Evolutionary conservation across 352 stramenopile genomes (phyloP), one percentile per base, ranked within the genome.

Genomic region (Pseudoperonospora humuli): DNA sequence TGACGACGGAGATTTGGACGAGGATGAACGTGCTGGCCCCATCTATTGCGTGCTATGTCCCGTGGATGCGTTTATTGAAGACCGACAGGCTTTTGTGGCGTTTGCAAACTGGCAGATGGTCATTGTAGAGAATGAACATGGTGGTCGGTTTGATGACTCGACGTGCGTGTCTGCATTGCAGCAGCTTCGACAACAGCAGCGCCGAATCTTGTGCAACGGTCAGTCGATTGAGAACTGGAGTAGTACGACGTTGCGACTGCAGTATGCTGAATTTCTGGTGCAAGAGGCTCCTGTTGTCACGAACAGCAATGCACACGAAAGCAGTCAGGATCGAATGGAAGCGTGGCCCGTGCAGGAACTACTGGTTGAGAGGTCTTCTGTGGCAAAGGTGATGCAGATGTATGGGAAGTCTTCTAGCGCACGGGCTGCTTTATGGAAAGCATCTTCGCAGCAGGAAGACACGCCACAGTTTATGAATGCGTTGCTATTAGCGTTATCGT

Each of bases 41-140:
- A 33, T 93, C 25, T 87, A 82, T 20, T 79, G 68, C 24, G 74
- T 81, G 17, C 41, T 93, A 7, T 87, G 74, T 37, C 58, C 78
- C 3, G 56, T 86, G 2, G 47, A 54, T 15, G 54, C 61, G 10
- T 91, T 89, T 19, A 34, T 63, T 9, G 44, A 78, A 50, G 76
- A 91, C 19, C 41, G 34, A 9, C 56, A 67, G 7, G 65, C 58
- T 21, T 88, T 88, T 45, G 37, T 70, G 10, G 34, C 28, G 13
- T 77, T 74, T 42, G 18, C 44, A 7, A 34, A 63, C 21, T 93
- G 81, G 81, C 71, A 83, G 39, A 78, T 80, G 49, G 41, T 93
- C 26, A 44, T 93, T 7, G 64, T 90, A 5, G 81, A 93, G 54
- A 85, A 79, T 20, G 73, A 86, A 24, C 64, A 70, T 32, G 65